Conservation (phyloP, 352 stramenopile genomes). For the Halophytophthora batemanensis region DNA sequence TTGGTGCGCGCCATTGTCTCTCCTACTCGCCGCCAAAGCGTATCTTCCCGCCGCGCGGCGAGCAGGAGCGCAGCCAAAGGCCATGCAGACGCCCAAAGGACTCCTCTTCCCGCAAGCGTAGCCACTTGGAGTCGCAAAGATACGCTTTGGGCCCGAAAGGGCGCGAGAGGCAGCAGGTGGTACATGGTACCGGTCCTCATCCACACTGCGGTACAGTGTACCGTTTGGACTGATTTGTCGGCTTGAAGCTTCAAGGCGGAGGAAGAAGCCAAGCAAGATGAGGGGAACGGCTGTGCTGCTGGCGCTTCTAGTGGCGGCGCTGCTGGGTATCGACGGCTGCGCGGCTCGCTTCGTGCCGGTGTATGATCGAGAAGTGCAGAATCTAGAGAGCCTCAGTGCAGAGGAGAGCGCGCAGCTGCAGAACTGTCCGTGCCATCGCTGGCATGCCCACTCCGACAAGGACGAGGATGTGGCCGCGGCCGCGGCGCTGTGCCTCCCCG, state of each 20-base stretch:
- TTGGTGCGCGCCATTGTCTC: constrained; percentile 45
- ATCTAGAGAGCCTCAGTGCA: constrained; percentile 17
- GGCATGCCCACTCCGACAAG: constrained; percentile 2
- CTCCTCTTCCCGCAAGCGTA: neutral
- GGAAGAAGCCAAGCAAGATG: constrained; percentile 1
- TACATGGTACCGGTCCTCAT: constrained; percentile 10
- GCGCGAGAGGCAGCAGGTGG: constrained; percentile 9
- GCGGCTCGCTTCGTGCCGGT: constrained; percentile 8
- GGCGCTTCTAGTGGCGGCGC: constrained; percentile 6
- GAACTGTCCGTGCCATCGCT: constrained; percentile 42
- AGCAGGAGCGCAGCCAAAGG: neutral
- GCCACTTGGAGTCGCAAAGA: constrained; percentile 10
- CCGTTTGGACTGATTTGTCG: neutral
- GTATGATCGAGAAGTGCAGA: constrained; percentile 17
- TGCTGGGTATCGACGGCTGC: constrained; percentile 7
- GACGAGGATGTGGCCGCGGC: constrained; percentile 9
- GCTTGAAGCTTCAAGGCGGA: constrained; percentile 12
- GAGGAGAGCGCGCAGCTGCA: constrained; percentile 33
- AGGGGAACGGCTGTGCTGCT: neutral
- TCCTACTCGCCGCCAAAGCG: neutral
- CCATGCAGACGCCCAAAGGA: neutral
- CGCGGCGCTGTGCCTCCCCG: constrained; percentile 51
- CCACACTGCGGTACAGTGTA: constrained; percentile 16
- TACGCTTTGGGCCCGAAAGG: constrained; percentile 14
- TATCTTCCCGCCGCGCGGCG: neutral